Evolutionary conservation across 768 basidiomycete genomes (phyloP), one percentile per base, ranked within the genome.

Genomic region (Tylopilus vinaceipallidus): DNA sequence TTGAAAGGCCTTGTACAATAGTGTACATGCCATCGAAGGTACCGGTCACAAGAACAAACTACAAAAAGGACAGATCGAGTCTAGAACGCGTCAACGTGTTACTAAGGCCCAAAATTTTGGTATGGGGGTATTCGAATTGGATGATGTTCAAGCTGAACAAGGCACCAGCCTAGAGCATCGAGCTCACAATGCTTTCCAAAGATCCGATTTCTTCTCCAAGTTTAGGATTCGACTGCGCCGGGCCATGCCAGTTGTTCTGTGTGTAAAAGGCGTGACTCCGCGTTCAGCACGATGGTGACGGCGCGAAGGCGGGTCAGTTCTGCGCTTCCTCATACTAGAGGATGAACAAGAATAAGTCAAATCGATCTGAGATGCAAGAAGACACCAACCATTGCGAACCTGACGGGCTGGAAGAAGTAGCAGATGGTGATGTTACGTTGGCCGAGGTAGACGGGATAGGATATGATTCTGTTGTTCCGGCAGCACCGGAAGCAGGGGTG

Each of bases 161-260:
- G 19, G 40, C 4, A 33, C 45, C 34, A 16, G 45, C 19, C 33
- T 5, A 10, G 34, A 40, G n/a, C n/a, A 17, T 37, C 23, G 14
- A 32, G 34, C 14, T 55, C 35, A 58, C 10, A 64, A 13, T 2
- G 52, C 52, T 0, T 52, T 51, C 60, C 56, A 56, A 49, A 62
- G 1, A 40, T 58, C 50, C 3, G 26, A 43, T 38, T 48, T 54
- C 22, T 14, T 52, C 23, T 45, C 34, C 1, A 26, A 22, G 37
- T 47, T 14, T 32, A 45, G 37, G 1, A 6, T n/a, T 22, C 57
- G 58, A 19, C 47, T 52, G 30, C 45, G 63, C 19, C 54, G 60
- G 32, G 40, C 34, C 46, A 50, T 52, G 9, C 38, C 45, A 12
- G 35, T 1, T 4, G 49, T 9, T 26, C 22, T 49, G 48, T 53